Conservation (phyloP, 1,284 basidiomycete genomes). For the Mycosarcoma maydis region DNA sequence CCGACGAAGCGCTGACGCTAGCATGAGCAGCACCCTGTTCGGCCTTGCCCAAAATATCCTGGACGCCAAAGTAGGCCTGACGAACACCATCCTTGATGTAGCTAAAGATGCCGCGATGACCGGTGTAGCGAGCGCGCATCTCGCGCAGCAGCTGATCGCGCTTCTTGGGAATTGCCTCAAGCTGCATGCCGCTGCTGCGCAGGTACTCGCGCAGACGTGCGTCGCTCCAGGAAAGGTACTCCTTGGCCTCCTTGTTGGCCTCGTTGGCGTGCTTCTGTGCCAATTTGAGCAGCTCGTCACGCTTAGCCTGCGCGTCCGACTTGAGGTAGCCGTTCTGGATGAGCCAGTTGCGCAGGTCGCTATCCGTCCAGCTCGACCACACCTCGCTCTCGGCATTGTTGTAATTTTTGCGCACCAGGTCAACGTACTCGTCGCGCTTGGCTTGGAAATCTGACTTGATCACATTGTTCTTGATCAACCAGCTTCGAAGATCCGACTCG, state of each 20-base stretch:
- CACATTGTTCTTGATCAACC: slow-evolving; percentile 56
- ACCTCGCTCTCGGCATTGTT: slow-evolving; percentile 43
- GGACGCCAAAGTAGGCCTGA: slow-evolving; percentile 54
- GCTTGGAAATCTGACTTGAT: slow-evolving; percentile 58
- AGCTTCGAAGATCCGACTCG: slow-evolving; percentile 58
- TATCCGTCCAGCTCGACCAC: slow-evolving; percentile 60
- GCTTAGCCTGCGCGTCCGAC: slow-evolving; percentile 52
- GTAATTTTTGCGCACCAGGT: slow-evolving; percentile 56
- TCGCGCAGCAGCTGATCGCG: slow-evolving; percentile 61
- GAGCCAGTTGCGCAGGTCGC: slow-evolving; percentile 58
- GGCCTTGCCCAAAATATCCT: slow-evolving; percentile 56
- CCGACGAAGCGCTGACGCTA: slow-evolving; percentile 43
- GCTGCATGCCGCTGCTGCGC: slow-evolving; percentile 47
- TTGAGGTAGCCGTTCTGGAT: slow-evolving; percentile 57
- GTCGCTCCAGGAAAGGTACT: slow-evolving; percentile 63
- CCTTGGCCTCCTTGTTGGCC: slow-evolving; percentile 45
- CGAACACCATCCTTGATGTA: slow-evolving; percentile 59
- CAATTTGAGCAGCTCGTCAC: slow-evolving; percentile 57
- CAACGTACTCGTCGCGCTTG: slow-evolving; percentile 54
- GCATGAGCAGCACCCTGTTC: slow-evolving; percentile 53
- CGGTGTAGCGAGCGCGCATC: slow-evolving; percentile 61
- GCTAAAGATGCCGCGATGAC: slow-evolving; percentile 51
- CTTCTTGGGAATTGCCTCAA: slow-evolving; percentile 53
- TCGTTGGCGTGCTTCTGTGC: slow-evolving; percentile 55
- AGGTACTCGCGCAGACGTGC: slow-evolving; percentile 59